Evolutionary conservation across 192 early-diverging fungal species (phyloP).

Genomic region (Kappamyces sp.): DNA sequence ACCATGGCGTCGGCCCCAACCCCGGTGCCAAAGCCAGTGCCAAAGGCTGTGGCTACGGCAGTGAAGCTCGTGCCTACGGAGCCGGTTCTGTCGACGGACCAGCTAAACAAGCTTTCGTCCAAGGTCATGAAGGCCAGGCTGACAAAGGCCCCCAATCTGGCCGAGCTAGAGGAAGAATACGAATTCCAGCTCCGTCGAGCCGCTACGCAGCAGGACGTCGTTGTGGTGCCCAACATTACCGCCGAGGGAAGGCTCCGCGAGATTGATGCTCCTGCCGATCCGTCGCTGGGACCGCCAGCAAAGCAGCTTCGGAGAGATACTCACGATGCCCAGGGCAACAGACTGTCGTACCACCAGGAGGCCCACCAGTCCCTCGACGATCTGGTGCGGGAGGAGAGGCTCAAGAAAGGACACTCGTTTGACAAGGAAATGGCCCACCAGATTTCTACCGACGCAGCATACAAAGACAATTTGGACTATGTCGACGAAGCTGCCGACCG

Average conservation of each 20-base stretch:
- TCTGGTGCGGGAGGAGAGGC: conserved; percentile 64
- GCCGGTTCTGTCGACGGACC: conserved; percentile 44
- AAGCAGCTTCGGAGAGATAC: conserved; percentile 21
- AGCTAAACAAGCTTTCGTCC: conserved; percentile 83
- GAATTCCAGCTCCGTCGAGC: conserved; percentile 50
- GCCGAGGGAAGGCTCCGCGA: not conserved
- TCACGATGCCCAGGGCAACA: conserved; percentile 58
- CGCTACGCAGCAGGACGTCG: conserved; percentile 17
- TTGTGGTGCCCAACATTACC: conserved; percentile 10
- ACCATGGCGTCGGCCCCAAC: too few species aligned
- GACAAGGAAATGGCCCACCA: conserved; percentile 64
- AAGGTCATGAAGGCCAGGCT: conserved; percentile 76
- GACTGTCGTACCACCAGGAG: conserved; percentile 55
- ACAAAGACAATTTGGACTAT: conserved; percentile 77
- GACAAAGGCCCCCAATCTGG: conserved; percentile 43
- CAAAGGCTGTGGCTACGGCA: too few species aligned
- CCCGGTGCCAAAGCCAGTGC: too few species aligned
- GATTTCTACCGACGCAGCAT: conserved; percentile 64
- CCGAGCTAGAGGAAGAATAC: conserved; percentile 70
- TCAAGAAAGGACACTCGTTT: conserved; percentile 45
- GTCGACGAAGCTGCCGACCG: conserved; percentile 85
- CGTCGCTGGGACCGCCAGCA: too few species aligned
- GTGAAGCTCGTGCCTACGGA: conserved; percentile 1
- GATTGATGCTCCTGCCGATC: too few species aligned
- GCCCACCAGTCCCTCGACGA: conserved; percentile 52